These are phyloP conservation scores for Mortierella sp. DNA, from an alignment of 371 early-diverging fungal species.

Conservation along the genomic window DNA sequence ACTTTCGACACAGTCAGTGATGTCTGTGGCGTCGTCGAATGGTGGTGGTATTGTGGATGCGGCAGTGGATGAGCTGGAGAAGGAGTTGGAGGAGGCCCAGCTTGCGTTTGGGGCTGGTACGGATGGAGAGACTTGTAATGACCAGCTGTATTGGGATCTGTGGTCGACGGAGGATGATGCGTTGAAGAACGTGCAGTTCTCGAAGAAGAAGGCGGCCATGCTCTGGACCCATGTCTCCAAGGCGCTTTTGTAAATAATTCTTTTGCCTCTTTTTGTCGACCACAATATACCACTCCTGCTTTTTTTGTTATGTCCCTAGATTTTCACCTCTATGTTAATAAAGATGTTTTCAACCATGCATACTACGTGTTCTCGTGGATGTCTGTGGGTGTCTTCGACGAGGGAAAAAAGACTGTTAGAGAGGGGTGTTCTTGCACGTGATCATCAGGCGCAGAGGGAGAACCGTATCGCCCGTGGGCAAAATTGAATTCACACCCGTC, in stretches of 20 bases:
- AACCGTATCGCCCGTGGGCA: neutral
- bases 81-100: slow-evolving; percentile 8
- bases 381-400: neutral
- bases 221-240: slow-evolving; percentile 35
- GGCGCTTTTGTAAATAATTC: slow-evolving; percentile 32
- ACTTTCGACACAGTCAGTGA: neutral
- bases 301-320: neutral
- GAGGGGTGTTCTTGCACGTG: neutral
- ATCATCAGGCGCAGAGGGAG: neutral
- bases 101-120: slow-evolving; percentile 7
- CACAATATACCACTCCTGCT: neutral
- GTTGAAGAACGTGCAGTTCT: slow-evolving; percentile 26
- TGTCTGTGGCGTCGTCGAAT: neutral
- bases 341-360: too few species aligned
- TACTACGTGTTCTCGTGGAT: too few species aligned
- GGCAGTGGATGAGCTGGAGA: neutral
- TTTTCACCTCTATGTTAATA: neutral
- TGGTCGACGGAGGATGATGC: slow-evolving; percentile 33
- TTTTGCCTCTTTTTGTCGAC: neutral
- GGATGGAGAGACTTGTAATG: slow-evolving; percentile 23
- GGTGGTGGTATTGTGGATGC: neutral
- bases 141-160: slow-evolving; percentile 44
- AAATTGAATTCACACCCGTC: neutral
- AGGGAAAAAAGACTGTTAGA: neutral
- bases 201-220: slow-evolving; percentile 22